A percentile compares a stretch with the other conserved stretches of the same genome.
Evolutionary conservation across 2,329 filamentous ascomycete species (phyloP).

Genomic region (Sarocladium strictum): DNA sequence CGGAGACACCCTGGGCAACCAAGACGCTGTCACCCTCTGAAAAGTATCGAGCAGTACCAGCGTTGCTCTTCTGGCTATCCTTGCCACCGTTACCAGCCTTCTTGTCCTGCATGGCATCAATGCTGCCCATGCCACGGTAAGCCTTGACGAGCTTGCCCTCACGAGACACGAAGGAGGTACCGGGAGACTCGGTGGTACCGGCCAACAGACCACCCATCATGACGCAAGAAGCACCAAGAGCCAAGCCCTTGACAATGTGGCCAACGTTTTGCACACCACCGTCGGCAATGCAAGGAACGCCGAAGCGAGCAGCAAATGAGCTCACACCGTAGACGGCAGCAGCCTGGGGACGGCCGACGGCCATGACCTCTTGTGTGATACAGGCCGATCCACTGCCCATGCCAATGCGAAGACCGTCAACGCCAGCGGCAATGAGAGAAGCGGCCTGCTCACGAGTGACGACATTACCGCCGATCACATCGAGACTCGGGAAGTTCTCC

Average conservation of each 20-base stretch:
- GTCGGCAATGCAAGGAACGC: slow-evolving; percentile 96
- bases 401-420: slow-evolving; percentile 93
- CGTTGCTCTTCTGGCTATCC: slow-evolving; percentile 76
- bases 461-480: slow-evolving; percentile 97
- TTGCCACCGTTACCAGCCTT: slow-evolving; percentile 74
- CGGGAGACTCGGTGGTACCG: slow-evolving; percentile 94
- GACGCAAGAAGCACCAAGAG: slow-evolving; percentile 87
- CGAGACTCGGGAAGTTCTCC: slow-evolving; percentile 73
- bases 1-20: slow-evolving; percentile 94
- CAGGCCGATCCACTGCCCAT: slow-evolving; percentile 98
- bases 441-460: slow-evolving; percentile 97
- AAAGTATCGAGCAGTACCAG: slow-evolving; percentile 96
- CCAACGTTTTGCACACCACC: slow-evolving; percentile 98
- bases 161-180: slow-evolving; percentile 90
- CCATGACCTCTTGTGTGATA: slow-evolving; percentile 99
- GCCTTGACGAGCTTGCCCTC: slow-evolving; percentile 99
- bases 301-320: slow-evolving; percentile 84
- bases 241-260: slow-evolving; percentile 97
- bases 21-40: slow-evolving; percentile 92
- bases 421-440: slow-evolving; percentile 83
- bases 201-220: slow-evolving; percentile 99
- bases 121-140: slow-evolving; percentile 98
- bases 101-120: slow-evolving; percentile 99
- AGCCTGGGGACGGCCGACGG: slow-evolving; percentile 92
- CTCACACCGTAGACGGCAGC: slow-evolving; percentile 87